A percentile compares a stretch with the other conserved stretches of the same genome.
These are phyloP conservation scores for Claviceps cyperi DNA, from an alignment of 2,329 filamentous ascomycete genomes.

Conservation along the genomic window DNA sequence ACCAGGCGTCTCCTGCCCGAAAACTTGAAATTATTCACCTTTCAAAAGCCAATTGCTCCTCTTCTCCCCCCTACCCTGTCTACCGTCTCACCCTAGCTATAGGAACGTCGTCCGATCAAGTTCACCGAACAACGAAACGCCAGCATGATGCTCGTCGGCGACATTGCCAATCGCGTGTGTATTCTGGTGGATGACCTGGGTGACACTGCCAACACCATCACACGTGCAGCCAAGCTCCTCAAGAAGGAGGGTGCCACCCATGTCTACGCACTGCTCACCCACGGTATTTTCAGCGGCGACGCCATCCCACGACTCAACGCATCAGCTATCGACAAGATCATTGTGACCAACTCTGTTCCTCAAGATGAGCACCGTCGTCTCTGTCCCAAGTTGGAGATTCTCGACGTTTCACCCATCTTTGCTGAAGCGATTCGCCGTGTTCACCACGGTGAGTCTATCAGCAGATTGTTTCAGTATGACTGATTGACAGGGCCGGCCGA, in stretches of 20 bases:
- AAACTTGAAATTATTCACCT: too few species aligned
- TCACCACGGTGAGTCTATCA: conserved; percentile 96
- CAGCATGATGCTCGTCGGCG: conserved; percentile 89
- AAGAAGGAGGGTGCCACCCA: conserved; percentile 89
- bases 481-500: conserved; percentile 2
- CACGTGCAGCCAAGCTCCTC: conserved; percentile 85
- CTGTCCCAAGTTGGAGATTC: conserved; percentile 79
- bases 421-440: conserved; percentile 91
- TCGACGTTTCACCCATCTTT: conserved; percentile 82
- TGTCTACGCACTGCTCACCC: conserved; percentile 85
- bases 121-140: conserved; percentile 82
- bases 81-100: conserved; percentile 15
- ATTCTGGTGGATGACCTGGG: conserved; percentile 91
- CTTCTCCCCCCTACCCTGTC: conserved; percentile 14
- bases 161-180: conserved; percentile 65
- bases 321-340: conserved; percentile 79
- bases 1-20: neutral
- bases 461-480: conserved; percentile 57
- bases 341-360: conserved; percentile 91
- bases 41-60: too few species aligned
- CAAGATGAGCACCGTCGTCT: conserved; percentile 65
- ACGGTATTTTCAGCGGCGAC: conserved; percentile 89
- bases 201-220: conserved; percentile 95
- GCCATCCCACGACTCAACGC: conserved; percentile 90
- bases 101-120: conserved; percentile 80